phyloP scores from a whole-genome alignment of 441 rosid genomes.

The Syzygium malaccense region DNA sequence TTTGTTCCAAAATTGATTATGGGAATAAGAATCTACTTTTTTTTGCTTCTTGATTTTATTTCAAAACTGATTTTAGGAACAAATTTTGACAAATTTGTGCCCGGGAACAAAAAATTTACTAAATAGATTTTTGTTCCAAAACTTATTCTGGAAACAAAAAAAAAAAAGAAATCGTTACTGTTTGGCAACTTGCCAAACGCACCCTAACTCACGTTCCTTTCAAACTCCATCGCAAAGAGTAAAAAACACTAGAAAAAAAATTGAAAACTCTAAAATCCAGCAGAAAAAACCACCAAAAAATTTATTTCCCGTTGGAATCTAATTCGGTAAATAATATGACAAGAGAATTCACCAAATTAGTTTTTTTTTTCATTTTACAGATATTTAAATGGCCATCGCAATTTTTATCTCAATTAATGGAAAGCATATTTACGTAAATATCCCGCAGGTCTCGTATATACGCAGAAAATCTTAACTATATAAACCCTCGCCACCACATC shows the following conservation, averaged over 20 bases:
- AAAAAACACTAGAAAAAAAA: background rate
- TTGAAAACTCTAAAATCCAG: background rate
- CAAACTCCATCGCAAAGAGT: background rate
- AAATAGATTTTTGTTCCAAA: too few relatives aligned
- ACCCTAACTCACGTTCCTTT: background rate
- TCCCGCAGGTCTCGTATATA: background rate
- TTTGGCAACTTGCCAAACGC: too few relatives aligned
- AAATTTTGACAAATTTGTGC: too few relatives aligned
- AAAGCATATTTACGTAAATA: background rate
- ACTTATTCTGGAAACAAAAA: too few relatives aligned
- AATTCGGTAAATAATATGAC: background rate
- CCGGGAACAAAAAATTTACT: too few relatives aligned
- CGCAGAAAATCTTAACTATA: background rate
- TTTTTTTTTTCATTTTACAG: background rate
- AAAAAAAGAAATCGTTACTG: too few relatives aligned
- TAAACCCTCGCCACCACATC: background rate
- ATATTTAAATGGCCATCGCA: background rate
- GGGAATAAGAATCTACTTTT: accelerated
- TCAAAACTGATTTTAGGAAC: too few relatives aligned
- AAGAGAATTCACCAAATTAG: background rate
- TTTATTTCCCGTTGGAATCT: background rate
- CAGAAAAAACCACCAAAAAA: background rate
- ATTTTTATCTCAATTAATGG: background rate
- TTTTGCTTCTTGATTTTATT: too few relatives aligned
- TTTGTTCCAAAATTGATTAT: too few relatives aligned